These are phyloP conservation scores for Talaromyces marneffei DNA, from an alignment of 2,329 filamentous ascomycete species.

Conservation along the genomic window DNA sequence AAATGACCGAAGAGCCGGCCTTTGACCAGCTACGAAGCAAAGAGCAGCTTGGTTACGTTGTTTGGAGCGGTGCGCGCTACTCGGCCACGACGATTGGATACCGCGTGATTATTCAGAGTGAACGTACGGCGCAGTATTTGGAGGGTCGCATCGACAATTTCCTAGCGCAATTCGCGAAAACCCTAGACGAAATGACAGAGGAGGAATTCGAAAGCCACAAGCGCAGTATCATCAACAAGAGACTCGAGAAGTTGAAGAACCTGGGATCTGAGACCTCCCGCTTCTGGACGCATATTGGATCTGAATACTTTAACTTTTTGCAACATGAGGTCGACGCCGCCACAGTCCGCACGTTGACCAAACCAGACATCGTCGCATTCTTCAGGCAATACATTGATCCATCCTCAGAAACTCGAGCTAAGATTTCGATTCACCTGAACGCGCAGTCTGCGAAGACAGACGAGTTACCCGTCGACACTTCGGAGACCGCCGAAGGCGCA, in stretches of 20 bases:
- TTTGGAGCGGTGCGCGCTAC: constrained; percentile 71
- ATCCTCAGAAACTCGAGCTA: constrained; percentile 66
- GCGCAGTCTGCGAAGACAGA: constrained; percentile 58
- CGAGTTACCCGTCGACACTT: constrained; percentile 14
- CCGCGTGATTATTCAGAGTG: constrained; percentile 87
- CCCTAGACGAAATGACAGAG: constrained; percentile 68
- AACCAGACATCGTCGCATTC: constrained; percentile 73
- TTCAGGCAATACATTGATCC: constrained; percentile 72
- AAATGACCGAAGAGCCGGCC: constrained; percentile 86
- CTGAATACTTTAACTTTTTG: constrained; percentile 84
- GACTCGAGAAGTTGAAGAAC: constrained; percentile 89
- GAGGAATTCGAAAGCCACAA: constrained; percentile 87
- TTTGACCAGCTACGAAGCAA: constrained; percentile 95
- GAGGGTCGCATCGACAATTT: constrained; percentile 85
- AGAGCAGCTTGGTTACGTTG: constrained; percentile 94
- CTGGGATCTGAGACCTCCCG: constrained; percentile 74
- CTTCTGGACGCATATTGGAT: constrained; percentile 79
- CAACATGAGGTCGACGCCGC: constrained; percentile 73
- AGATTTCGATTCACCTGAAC: constrained; percentile 74
- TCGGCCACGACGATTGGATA: constrained; percentile 77
- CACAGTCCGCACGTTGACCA: constrained; percentile 66
- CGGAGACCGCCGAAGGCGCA: constrained; percentile 30
- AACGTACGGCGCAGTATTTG: constrained; percentile 75
- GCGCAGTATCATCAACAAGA: constrained; percentile 77
- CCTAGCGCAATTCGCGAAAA: constrained; percentile 60